phyloP scores from a whole-genome alignment of 306 rosid species.

The Echinosophora koreensis region DNA sequence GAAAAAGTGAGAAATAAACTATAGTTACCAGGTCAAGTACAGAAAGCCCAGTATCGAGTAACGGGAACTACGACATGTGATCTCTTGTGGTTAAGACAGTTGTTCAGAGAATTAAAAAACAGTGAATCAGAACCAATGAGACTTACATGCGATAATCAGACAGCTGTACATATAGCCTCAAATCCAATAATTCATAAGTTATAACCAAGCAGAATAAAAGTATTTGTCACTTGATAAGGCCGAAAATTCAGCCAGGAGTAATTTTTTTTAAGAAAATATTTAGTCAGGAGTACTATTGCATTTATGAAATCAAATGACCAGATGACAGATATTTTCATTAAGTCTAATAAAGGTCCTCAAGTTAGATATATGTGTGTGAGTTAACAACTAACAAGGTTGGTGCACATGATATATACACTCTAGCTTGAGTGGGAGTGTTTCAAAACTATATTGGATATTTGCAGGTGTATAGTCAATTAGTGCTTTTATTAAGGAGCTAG shows the following conservation, averaged over 20 bases:
- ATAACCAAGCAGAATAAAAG: too few relatives aligned
- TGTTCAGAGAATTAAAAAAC: too few relatives aligned
- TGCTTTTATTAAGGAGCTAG: slow-evolving; percentile 8
- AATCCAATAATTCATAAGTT: not conserved
- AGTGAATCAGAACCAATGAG: not conserved
- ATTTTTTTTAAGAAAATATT: too few relatives aligned
- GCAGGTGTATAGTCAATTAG: not conserved
- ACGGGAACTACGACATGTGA: not conserved
- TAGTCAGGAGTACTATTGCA: too few relatives aligned
- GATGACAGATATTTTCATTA: too few relatives aligned
- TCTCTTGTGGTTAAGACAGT: not conserved
- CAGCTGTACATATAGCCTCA: not conserved
- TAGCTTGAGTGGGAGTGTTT: not conserved
- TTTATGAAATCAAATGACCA: not conserved
- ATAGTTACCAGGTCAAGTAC: not conserved
- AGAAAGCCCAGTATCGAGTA: not conserved
- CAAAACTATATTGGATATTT: slow-evolving; percentile 7
- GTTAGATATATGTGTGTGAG: not conserved
- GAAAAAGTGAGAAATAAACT: not conserved
- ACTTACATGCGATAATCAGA: not conserved
- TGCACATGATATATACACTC: slow-evolving; percentile 2
- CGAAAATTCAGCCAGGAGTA: too few relatives aligned
- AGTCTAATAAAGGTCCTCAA: not conserved
- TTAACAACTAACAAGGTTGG: not conserved
- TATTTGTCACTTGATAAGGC: too few relatives aligned